These are phyloP conservation scores for Elsinoe arachidis DNA, from an alignment of 2,329 filamentous ascomycete species.

Conservation along the genomic window DNA sequence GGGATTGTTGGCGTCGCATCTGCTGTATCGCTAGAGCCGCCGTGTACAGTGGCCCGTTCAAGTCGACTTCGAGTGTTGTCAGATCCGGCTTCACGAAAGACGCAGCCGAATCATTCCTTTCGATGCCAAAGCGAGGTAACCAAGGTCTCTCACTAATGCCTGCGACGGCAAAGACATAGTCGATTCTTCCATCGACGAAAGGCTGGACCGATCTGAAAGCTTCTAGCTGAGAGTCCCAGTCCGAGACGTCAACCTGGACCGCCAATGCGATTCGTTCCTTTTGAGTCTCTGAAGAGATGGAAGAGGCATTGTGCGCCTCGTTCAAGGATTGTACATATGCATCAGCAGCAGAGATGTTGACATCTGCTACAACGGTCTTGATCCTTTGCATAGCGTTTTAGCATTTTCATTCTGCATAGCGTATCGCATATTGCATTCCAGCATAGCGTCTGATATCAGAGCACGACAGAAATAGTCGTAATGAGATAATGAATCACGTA, in stretches of 20 bases:
- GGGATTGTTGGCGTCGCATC: slow-evolving; percentile 32
- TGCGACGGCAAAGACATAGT: slow-evolving; percentile 35
- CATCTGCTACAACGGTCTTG: slow-evolving; percentile 39
- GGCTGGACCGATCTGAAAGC: slow-evolving; percentile 30
- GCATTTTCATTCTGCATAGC: background rate
- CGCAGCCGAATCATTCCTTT: background rate
- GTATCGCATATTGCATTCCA: background rate
- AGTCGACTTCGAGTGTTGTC: slow-evolving; percentile 31
- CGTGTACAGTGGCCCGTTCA: slow-evolving; percentile 37
- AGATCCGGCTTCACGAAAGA: slow-evolving; percentile 33
- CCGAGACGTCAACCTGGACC: slow-evolving; percentile 26
- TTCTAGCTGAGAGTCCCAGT: slow-evolving; percentile 31
- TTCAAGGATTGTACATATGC: slow-evolving; percentile 21
- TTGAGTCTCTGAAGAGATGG: background rate
- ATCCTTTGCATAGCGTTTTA: background rate
- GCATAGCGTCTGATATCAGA: background rate
- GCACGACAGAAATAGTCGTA: background rate
- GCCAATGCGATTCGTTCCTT: slow-evolving; percentile 17
- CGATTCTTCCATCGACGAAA: slow-evolving; percentile 27
- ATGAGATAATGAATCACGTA: slow-evolving; percentile 13
- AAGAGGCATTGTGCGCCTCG: background rate
- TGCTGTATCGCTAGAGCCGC: slow-evolving; percentile 36
- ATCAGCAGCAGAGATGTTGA: slow-evolving; percentile 23
- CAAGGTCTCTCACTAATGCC: slow-evolving; percentile 35
- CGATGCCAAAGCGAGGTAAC: slow-evolving; percentile 22